phyloP scores from a whole-genome alignment of 2,329 filamentous ascomycete species.

The Xylariaceae sp. region DNA sequence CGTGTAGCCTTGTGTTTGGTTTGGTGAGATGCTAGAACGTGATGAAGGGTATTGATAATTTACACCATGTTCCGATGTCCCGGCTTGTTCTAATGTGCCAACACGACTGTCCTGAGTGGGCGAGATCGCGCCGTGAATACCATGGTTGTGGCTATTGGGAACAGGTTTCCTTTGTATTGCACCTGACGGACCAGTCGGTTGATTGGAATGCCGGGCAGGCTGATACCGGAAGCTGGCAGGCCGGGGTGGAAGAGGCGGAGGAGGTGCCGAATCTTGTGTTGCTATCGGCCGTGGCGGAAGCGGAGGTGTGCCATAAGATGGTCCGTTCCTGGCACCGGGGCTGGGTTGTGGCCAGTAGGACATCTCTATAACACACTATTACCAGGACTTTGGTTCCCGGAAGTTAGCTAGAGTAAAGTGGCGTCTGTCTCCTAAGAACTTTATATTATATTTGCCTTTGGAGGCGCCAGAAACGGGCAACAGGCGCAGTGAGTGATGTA shows the following conservation, averaged over 20 bases:
- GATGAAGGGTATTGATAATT: neutral
- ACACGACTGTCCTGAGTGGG: neutral
- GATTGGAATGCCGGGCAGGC: neutral
- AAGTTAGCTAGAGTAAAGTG: neutral
- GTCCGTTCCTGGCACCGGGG: neutral
- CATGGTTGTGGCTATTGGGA: neutral
- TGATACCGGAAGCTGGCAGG: slow-evolving; percentile 10
- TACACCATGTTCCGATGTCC: neutral
- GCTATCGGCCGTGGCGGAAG: slow-evolving; percentile 14
- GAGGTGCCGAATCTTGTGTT: slow-evolving; percentile 2
- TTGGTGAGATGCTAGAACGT: neutral
- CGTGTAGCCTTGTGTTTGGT: neutral
- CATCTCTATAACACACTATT: neutral
- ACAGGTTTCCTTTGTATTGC: neutral
- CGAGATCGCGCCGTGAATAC: neutral
- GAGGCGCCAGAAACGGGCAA: no score
- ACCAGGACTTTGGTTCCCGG: neutral
- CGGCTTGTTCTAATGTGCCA: neutral
- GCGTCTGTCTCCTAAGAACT: neutral
- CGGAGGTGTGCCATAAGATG: slow-evolving; percentile 8
- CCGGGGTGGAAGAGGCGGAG: slow-evolving; percentile 22
- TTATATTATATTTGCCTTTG: no score
- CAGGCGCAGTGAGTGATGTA: no score
- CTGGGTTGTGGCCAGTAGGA: slow-evolving; percentile 2
- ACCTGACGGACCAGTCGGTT: neutral